Evolutionary conservation across 768 basidiomycete species (phyloP), one percentile per base, ranked within the genome.

Genomic region (Lyophyllum decastes): DNA sequence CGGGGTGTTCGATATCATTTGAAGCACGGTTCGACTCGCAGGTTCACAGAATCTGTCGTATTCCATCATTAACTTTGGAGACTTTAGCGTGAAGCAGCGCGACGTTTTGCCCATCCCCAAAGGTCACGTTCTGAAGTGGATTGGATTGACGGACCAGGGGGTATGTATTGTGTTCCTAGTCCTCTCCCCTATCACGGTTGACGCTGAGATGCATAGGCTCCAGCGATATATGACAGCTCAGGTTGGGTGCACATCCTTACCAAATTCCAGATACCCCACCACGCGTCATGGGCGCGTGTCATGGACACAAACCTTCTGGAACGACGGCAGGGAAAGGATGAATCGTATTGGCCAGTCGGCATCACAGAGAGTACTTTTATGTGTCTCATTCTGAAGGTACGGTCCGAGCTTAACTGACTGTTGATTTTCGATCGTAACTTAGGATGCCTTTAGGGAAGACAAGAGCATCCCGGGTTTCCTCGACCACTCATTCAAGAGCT

Each of bases 261-360:
- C 21, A 90, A 95, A 60, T 89, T 88, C 71, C 81, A 94, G 25
- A 84, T 94, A 40, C 95, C 94, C 1, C 86, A 92, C 25, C 93
- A 95, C 67, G 96, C 87, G 1, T 86, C 90, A 11, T 99, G 97
- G 97, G 83, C 92, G 1, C 88, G 95, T 7, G 69, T 93, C 1
- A 77, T 98, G 61, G 94, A 99, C 67, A 90, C 94, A 1, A 88
- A 87, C 57, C 75, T 82, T 2, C 76, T 98, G 27, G 89, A 92
- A 49, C 83, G 94, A 35, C 84, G 84, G 53, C 82, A 90, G 65
- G 95, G 94, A 26, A 96, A 96, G 67, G 87, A 95, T 52, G 95
- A 98, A 71, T 88, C 87, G 2, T 98, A 99, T 70, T 99, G 97
- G 97, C 92, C 94, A 4, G 90, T 98, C 50, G 95, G 94, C 0